Base-by-base conservation (phyloP, 176 grass and related monocot species). In the Raddia distichophylla region DNA sequence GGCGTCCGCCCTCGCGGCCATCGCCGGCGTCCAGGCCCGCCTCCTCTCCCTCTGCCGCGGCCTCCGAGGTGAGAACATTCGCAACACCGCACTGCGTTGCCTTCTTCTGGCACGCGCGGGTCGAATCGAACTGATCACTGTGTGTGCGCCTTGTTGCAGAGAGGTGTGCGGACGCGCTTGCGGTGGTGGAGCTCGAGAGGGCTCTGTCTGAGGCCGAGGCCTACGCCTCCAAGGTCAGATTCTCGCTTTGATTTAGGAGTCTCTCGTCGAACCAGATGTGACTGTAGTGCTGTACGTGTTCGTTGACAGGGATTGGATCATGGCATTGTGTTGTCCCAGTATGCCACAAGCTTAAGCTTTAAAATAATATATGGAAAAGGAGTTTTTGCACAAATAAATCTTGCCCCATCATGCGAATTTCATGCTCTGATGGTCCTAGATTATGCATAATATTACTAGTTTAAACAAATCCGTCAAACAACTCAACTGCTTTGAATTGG, bases 161-260 rank as follows among this genome's bases (percentile, higher is more conserved):
- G 77, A 64, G 70, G 82, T 78, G 59, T 12, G 80, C 66, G 42
- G 79, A 17, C 58, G 46, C 67, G 18, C 17, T 58, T 8, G 43
- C 53, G 19, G 47, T 33, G 37, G 58, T 44, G 3, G 74, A 84
- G 55, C 74, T 90, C 1, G 85, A 81, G 86, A 77, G 91, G 86
- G 83, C 86, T 42, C 45, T 94, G 6, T 87, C 81, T 14, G 85
- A 90, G 73, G 86, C 85, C 40, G 88, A 93, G 56, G 66, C 88
- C 46, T 91, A 91, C 18, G 76, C 70, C 11, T 94, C 88, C 60
- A 91, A 88, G 88, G 88, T 91, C 46, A 73, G 35, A 8, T 52
- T 73, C 60, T 45, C 33, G 10, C 7, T 33, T 5, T 11, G 5
- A 2, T 42, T 56, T 14, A 12, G 16, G 35, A 11, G 10, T 12